phyloP scores from a whole-genome alignment of 192 early-diverging fungal species.

The Chytriomyces confervae region DNA sequence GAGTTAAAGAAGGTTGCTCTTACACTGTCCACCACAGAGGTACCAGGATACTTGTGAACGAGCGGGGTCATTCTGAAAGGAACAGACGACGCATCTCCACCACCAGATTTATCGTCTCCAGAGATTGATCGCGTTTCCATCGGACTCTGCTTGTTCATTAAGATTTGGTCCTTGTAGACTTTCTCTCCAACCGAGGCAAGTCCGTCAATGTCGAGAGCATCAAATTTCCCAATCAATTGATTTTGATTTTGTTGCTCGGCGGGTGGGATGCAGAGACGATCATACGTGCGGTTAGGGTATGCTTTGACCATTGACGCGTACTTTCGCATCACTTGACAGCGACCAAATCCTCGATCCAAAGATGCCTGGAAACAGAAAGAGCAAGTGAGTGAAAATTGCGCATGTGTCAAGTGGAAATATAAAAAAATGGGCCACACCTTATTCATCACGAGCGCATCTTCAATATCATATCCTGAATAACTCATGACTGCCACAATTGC shows the following conservation, averaged over 20 bases:
- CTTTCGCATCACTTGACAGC: constrained; percentile 94
- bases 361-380: constrained; percentile 59
- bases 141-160: constrained; percentile 90
- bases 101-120: constrained; percentile 33
- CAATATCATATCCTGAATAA: constrained; percentile 98
- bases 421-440: constrained; percentile 57
- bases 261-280: constrained; percentile 70
- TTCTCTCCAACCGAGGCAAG: constrained; percentile 85
- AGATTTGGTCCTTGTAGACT: constrained; percentile 74
- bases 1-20: background rate
- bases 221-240: constrained; percentile 54
- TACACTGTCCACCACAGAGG: constrained; percentile 88
- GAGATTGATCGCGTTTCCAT: constrained; percentile 70
- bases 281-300: constrained; percentile 88
- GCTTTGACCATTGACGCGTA: constrained; percentile 82
- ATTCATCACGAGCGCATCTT: constrained; percentile 97
- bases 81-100: constrained; percentile 56
- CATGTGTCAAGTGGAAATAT: background rate
- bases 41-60: constrained; percentile 87
- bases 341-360: constrained; percentile 93
- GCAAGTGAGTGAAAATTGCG: background rate
- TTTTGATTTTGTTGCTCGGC: constrained; percentile 19
- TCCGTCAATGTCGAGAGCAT: constrained; percentile 85
- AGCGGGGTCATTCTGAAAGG: constrained; percentile 75
- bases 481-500: constrained; percentile 97